These are phyloP conservation scores for Nicotiana tabacum DNA, from an alignment of 257 asterid genomes.

Conservation along the genomic window DNA sequence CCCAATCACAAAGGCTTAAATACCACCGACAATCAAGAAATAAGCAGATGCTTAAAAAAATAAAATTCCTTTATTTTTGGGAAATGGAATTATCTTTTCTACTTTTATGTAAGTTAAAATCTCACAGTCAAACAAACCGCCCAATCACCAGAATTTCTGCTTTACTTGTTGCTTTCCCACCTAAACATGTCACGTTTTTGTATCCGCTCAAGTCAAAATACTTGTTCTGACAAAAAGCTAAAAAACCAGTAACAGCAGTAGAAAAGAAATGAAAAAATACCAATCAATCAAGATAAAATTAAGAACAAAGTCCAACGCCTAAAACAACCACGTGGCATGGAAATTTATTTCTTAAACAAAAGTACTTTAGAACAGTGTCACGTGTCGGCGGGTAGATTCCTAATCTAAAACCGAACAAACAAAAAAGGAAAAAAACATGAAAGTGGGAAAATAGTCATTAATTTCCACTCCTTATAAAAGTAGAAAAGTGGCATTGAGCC, in stretches of 20 bases:
- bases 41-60: background rate
- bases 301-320: background rate
- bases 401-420: background rate
- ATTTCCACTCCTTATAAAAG: constrained; percentile 16
- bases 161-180: constrained; percentile 11
- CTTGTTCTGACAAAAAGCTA: constrained; percentile 11
- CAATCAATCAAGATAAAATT: background rate
- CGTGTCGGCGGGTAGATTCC: constrained; percentile 55
- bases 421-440: background rate
- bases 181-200: constrained; percentile 25
- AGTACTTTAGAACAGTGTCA: constrained; percentile 15
- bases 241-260: background rate
- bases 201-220: constrained; percentile 10
- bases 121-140: constrained; percentile 22
- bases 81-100: background rate
- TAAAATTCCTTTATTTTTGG: background rate
- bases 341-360: background rate
- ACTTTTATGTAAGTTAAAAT: background rate
- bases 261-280: background rate
- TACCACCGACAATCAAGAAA: background rate
- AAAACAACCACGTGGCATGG: constrained; percentile 42
- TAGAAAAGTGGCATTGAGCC: constrained; percentile 3
- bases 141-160: background rate
- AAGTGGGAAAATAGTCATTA: constrained; percentile 24
- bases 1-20: background rate